Percentiles rank a stretch among this genome's conserved stretches.
Evolutionary conservation across 495 filamentous ascomycete species (phyloP).

Genomic region (Gamarada debralockiae): DNA sequence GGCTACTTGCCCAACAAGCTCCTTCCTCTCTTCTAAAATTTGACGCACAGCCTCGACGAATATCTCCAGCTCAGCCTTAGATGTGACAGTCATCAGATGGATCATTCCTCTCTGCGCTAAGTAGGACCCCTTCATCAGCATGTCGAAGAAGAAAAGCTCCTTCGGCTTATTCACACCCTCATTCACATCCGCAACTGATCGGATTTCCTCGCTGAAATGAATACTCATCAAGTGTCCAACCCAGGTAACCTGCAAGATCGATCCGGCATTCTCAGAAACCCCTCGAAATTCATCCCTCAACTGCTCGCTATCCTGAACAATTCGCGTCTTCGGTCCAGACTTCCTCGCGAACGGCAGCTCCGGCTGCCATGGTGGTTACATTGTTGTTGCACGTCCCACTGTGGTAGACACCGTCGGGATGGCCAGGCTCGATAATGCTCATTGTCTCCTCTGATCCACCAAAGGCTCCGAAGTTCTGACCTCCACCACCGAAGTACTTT

Average conservation of each 20-base stretch:
- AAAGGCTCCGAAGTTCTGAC: constrained; percentile 55
- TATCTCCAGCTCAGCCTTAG: not conserved
- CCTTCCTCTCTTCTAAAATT: too few species aligned
- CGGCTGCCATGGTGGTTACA: constrained; percentile 48
- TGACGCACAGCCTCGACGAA: too few species aligned
- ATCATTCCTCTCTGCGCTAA: constrained; percentile 16
- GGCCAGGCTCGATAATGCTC: constrained; percentile 39
- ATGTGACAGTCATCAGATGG: constrained; percentile 16
- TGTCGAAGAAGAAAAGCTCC: constrained; percentile 6
- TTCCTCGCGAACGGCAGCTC: constrained; percentile 35
- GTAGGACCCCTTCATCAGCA: constrained; percentile 17
- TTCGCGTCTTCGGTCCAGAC: constrained; percentile 36
- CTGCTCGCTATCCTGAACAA: constrained; percentile 31
- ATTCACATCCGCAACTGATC: not conserved
- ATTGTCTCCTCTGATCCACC: constrained; percentile 52
- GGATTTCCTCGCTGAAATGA: constrained; percentile 26
- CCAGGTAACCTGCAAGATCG: constrained; percentile 34
- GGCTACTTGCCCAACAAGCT: too few species aligned
- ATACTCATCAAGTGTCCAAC: constrained; percentile 37
- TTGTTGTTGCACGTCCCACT: constrained; percentile 68
- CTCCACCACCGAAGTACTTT: constrained; percentile 59
- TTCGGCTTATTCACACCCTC: not conserved
- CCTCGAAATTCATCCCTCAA: constrained; percentile 29
- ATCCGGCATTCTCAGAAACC: constrained; percentile 25
- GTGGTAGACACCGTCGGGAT: constrained; percentile 34